Conservation (phyloP, 2,329 filamentous ascomycete genomes). For the Aphanocladium album region DNA sequence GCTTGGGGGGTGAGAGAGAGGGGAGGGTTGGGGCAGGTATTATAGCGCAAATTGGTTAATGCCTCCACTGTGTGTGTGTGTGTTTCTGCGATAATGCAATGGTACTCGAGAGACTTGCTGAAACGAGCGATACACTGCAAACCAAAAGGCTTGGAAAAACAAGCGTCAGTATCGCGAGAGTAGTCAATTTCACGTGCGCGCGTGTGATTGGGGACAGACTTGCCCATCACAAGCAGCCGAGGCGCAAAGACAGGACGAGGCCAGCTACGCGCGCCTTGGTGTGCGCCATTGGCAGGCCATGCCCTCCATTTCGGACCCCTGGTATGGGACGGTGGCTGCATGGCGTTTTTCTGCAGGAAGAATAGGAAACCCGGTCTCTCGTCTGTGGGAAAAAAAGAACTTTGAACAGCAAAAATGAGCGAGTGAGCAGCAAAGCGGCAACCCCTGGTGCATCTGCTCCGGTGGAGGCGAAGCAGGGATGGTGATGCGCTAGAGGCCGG, state of each 20-base stretch:
- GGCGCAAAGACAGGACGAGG: neutral
- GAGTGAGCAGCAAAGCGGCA: neutral
- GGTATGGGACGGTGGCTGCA: too few species aligned
- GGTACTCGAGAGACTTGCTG: neutral
- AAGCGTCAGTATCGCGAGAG: neutral
- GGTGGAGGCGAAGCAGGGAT: neutral
- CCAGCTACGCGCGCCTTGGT: conserved; percentile 2
- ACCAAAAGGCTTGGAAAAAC: too few species aligned
- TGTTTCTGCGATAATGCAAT: neutral
- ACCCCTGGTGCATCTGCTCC: neutral
- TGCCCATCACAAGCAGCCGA: conserved; percentile 13
- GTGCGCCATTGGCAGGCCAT: neutral
- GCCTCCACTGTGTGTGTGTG: neutral
- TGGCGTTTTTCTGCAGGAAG: neutral
- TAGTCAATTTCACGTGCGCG: conserved; percentile 4
- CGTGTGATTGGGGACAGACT: neutral
- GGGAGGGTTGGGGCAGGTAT: neutral
- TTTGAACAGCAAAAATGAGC: neutral
- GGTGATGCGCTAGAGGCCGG: neutral
- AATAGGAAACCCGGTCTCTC: too few species aligned
- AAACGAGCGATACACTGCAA: too few species aligned
- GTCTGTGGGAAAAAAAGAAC: too few species aligned
- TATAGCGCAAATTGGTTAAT: conserved; percentile 5
- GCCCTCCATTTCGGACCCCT: neutral
- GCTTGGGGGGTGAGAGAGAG: neutral